These are phyloP conservation scores for Plantago major DNA, from an alignment of 257 asterid species.

Conservation along the genomic window DNA sequence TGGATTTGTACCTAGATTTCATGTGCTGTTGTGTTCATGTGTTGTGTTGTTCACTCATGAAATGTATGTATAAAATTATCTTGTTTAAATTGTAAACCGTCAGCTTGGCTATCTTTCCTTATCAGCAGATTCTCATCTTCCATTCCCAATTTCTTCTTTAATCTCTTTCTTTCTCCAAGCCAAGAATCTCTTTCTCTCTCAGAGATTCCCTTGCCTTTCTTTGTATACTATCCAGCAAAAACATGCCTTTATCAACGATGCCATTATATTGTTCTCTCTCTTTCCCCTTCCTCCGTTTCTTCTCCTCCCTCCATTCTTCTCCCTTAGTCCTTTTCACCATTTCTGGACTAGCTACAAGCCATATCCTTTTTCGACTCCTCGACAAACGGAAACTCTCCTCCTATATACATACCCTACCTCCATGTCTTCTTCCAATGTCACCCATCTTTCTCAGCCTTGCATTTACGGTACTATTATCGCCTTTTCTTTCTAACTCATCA, in stretches of 20 bases:
- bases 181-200: conserved; percentile 74
- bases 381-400: conserved; percentile 25
- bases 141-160: not conserved
- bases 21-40: not conserved
- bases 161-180: conserved; percentile 72
- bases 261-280: conserved; percentile 44
- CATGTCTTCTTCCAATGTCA: conserved; percentile 77
- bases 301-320: conserved; percentile 10
- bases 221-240: conserved; percentile 30
- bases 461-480: conserved; percentile 51
- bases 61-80: not conserved
- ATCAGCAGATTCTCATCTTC: conserved; percentile 51
- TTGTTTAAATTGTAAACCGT: not conserved
- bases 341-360: conserved; percentile 13
- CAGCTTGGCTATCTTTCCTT: conserved; percentile 11
- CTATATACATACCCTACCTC: conserved; percentile 33
- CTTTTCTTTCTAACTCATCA: not conserved
- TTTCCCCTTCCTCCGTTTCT: conserved; percentile 23
- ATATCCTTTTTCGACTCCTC: conserved; percentile 41
- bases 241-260: conserved; percentile 76
- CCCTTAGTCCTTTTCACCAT: conserved; percentile 54
- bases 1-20: conserved; percentile 16
- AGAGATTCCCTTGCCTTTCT: conserved; percentile 46
- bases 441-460: conserved; percentile 80
- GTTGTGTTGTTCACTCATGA: conserved; percentile 24